phyloP scores from a whole-genome alignment of 768 basidiomycete species.

The Tulasnella sp. region DNA sequence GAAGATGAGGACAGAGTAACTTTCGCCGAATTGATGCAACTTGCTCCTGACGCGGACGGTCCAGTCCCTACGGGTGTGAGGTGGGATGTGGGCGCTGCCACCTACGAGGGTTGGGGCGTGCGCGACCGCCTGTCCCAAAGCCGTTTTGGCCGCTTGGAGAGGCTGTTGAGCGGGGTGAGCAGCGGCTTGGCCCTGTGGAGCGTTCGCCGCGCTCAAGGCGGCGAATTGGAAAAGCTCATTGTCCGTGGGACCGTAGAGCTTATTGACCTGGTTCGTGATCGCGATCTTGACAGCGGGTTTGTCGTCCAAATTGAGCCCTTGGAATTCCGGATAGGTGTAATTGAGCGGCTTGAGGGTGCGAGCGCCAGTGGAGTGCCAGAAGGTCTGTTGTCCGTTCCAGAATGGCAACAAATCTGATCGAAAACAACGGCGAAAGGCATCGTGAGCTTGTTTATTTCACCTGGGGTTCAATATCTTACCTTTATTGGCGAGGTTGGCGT shows the following conservation, averaged over 20 bases:
- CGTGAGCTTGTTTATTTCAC: too few species aligned
- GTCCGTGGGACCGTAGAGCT: background rate
- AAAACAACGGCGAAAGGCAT: too few species aligned
- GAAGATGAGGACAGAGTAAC: constrained; percentile 1
- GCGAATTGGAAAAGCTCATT: too few species aligned
- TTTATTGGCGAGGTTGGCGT: too few species aligned
- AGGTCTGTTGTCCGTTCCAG: background rate
- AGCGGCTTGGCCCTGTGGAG: too few species aligned
- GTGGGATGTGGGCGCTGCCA: too few species aligned
- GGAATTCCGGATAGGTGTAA: background rate
- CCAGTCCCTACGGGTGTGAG: too few species aligned
- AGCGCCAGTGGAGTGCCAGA: background rate
- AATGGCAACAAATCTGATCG: background rate
- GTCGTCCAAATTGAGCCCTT: background rate
- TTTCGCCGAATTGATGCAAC: background rate
- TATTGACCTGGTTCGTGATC: background rate
- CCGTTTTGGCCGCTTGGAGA: too few species aligned
- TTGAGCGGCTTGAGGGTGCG: background rate
- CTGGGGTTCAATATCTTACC: too few species aligned
- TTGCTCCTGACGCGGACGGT: background rate
- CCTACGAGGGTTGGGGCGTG: too few species aligned
- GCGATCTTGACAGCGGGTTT: background rate
- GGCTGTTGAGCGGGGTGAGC: background rate
- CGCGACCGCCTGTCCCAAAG: too few species aligned
- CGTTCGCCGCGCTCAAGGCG: background rate